Evolutionary conservation across 2,329 filamentous ascomycete species (phyloP).

Genomic region (Colletotrichum gigasporum): DNA sequence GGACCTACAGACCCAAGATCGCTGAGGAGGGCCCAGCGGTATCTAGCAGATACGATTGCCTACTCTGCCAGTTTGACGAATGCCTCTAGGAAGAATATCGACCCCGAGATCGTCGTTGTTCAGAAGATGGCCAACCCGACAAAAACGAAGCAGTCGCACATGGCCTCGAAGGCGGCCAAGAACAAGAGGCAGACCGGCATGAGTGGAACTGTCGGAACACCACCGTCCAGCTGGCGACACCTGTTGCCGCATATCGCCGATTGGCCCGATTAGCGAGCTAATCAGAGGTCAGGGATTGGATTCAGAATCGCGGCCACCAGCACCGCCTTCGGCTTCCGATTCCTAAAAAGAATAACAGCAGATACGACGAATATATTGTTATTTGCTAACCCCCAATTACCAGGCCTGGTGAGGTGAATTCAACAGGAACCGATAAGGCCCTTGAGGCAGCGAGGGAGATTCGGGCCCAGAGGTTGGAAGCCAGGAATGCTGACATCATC

Average conservation of each 20-base stretch:
- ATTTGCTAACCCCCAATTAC: too few relatives aligned
- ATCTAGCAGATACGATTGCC: conserved; percentile 72
- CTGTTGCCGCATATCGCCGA: too few relatives aligned
- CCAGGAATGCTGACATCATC: conserved; percentile 42
- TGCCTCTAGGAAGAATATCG: conserved; percentile 67
- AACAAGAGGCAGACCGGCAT: conserved; percentile 36
- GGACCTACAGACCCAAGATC: conserved; percentile 41
- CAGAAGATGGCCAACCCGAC: conserved; percentile 21
- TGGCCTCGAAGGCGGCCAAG: neutral
- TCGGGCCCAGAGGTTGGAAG: conserved; percentile 43
- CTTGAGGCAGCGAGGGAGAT: conserved; percentile 43
- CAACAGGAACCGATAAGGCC: too few relatives aligned
- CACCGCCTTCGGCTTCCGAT: too few relatives aligned
- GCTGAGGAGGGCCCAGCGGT: conserved; percentile 65
- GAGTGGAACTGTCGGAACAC: too few relatives aligned
- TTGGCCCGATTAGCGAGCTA: too few relatives aligned
- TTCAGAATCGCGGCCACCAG: too few relatives aligned
- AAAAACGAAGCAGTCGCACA: neutral
- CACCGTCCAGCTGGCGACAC: too few relatives aligned
- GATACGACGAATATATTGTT: too few relatives aligned
- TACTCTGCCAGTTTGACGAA: conserved; percentile 79
- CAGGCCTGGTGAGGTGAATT: too few relatives aligned
- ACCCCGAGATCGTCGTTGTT: conserved; percentile 71
- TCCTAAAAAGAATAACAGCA: too few relatives aligned
- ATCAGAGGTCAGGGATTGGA: too few relatives aligned